phyloP scores from a whole-genome alignment of 2,329 filamentous ascomycete species.

The Colletotrichum filicis region DNA sequence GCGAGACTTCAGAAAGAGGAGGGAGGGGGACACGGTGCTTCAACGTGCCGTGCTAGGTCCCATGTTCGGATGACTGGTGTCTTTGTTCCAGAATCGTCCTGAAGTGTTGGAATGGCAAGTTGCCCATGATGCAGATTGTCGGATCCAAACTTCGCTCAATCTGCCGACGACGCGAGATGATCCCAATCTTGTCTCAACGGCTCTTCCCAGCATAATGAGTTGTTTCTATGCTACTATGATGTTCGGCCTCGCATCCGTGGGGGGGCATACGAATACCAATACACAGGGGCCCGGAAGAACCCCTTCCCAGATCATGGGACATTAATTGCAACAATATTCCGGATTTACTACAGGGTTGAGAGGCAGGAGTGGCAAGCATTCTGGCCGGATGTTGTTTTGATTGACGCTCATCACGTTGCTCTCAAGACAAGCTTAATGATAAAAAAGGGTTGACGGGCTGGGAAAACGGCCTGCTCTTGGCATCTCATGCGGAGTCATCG shows the following conservation, averaged over 20 bases:
- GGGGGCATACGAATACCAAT: not conserved
- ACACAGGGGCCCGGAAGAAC: not conserved
- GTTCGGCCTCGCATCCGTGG: conserved; percentile 7
- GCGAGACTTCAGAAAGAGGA: not conserved
- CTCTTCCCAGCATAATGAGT: conserved; percentile 10
- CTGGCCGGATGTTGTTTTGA: conserved; percentile 20
- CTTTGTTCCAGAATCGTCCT: conserved; percentile 34
- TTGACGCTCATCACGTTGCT: conserved; percentile 21
- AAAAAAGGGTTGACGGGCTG: not conserved
- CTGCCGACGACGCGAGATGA: conserved; percentile 29
- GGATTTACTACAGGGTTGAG: conserved; percentile 36
- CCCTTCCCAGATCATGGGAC: conserved; percentile 24
- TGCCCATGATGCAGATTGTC: conserved; percentile 28
- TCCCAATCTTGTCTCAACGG: conserved; percentile 27
- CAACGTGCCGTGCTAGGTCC: conserved; percentile 28
- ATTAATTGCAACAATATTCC: conserved; percentile 34
- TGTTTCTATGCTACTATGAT: conserved; percentile 5
- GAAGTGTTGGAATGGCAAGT: conserved; percentile 5
- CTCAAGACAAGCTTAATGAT: conserved; percentile 26
- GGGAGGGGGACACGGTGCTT: conserved; percentile 11
- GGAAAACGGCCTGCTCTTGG: conserved; percentile 9
- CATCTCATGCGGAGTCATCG: conserved; percentile 12
- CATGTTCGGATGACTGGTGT: conserved; percentile 37
- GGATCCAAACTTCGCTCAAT: conserved; percentile 17
- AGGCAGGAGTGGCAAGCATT: conserved; percentile 1